Evolutionary conservation across 345 rosid species (phyloP).

Genomic region (Cardiospermum halicacabum): DNA sequence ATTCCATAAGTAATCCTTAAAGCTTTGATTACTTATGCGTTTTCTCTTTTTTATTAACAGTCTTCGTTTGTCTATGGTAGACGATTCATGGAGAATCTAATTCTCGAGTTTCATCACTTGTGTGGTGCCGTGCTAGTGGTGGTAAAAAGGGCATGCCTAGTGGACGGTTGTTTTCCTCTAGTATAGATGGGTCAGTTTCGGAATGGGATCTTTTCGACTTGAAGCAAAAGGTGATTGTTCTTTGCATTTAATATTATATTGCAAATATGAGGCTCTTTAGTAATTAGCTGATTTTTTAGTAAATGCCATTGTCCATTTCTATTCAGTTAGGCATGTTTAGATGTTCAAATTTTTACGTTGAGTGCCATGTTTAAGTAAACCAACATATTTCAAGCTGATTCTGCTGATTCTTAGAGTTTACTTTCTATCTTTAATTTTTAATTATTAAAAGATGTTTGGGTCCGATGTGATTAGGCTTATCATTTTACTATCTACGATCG

Average conservation of each 20-base stretch:
- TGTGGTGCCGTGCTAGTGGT: slow-evolving; percentile 54
- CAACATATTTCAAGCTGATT: too few relatives aligned
- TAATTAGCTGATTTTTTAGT: not conserved
- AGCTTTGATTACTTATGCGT: not conserved
- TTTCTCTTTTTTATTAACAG: slow-evolving; percentile 3
- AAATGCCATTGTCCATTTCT: too few relatives aligned
- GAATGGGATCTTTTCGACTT: slow-evolving; percentile 87
- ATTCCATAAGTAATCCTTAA: not conserved
- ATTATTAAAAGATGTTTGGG: too few relatives aligned
- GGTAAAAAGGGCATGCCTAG: slow-evolving; percentile 49
- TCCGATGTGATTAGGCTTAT: too few relatives aligned
- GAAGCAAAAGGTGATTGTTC: slow-evolving; percentile 65
- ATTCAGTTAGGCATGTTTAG: too few relatives aligned
- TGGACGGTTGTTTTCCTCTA: slow-evolving; percentile 77
- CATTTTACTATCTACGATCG: too few relatives aligned
- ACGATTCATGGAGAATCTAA: slow-evolving; percentile 75
- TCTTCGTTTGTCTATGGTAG: slow-evolving; percentile 23
- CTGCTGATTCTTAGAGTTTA: too few relatives aligned
- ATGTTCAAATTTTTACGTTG: too few relatives aligned
- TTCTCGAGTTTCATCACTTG: slow-evolving; percentile 77
- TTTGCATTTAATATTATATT: not conserved
- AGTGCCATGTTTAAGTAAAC: too few relatives aligned
- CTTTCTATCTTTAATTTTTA: too few relatives aligned
- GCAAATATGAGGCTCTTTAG: not conserved
- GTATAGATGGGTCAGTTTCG: slow-evolving; percentile 76